Percentiles rank a stretch among this genome's conserved stretches.
These are phyloP conservation scores for Geotrichum fermentans DNA, from an alignment of 1,139 yeast genomes.

Conservation along the genomic window DNA sequence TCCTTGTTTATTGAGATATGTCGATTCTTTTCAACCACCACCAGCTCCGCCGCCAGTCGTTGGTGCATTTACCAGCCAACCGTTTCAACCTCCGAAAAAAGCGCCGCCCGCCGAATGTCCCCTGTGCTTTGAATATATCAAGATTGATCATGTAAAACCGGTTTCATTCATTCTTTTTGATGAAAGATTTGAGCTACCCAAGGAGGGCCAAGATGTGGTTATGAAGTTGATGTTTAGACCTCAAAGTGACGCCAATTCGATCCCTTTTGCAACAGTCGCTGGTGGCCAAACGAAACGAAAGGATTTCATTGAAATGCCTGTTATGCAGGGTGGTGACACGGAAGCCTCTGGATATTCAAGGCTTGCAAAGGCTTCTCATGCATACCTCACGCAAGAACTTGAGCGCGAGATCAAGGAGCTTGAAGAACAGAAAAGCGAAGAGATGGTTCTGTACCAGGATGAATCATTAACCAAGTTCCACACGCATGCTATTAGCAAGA, in stretches of 20 bases:
- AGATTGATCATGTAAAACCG: constrained; percentile 58
- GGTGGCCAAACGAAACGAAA: constrained; percentile 22
- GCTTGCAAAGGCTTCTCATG: constrained; percentile 58
- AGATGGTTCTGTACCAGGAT: constrained; percentile 15
- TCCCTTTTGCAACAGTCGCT: constrained; percentile 45
- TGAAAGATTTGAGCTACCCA: constrained; percentile 57
- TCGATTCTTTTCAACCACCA: constrained; percentile 48
- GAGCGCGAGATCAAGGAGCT: constrained; percentile 54
- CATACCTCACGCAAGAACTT: constrained; percentile 51
- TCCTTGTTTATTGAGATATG: constrained; percentile 69
- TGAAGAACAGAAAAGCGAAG: constrained; percentile 23
- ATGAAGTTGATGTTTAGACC: constrained; percentile 72
- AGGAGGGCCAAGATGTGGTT: constrained; percentile 53
- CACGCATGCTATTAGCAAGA: constrained; percentile 10
- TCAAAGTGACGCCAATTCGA: constrained; percentile 48
- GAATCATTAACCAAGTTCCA: constrained; percentile 7
- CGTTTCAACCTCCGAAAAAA: constrained; percentile 43
- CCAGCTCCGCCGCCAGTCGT: constrained; percentile 13
- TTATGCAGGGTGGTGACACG: constrained; percentile 29
- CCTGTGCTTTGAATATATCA: constrained; percentile 65
- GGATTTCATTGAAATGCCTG: constrained; percentile 28
- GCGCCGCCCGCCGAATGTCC: constrained; percentile 58
- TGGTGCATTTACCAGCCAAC: constrained; percentile 12
- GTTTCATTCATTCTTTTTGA: constrained; percentile 56
- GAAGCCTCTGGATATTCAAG: constrained; percentile 46